phyloP scores from a whole-genome alignment of 148 eudicot genomes.

The Gaultheria prostrata region DNA sequence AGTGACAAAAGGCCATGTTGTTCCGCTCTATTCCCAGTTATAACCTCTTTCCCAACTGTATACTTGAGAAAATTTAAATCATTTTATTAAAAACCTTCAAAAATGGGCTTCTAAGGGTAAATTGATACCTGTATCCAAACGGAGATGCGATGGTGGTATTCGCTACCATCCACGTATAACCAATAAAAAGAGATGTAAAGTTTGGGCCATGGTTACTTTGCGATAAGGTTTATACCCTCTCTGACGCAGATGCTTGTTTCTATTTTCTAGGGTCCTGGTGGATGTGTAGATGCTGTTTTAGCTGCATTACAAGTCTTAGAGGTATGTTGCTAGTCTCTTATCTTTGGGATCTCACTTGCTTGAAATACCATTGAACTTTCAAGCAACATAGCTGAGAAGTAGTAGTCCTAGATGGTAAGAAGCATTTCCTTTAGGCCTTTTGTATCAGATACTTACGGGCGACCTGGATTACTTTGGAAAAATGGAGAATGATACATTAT shows the following conservation, averaged over 20 bases:
- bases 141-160: neutral
- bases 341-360: neutral
- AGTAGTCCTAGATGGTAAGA: neutral
- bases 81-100: neutral
- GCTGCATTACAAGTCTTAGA: slow-evolving; percentile 81
- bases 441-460: neutral
- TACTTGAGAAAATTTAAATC: neutral
- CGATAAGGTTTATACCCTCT: neutral
- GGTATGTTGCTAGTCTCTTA: slow-evolving; percentile 28
- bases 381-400: neutral
- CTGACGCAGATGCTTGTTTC: slow-evolving; percentile 5
- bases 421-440: neutral
- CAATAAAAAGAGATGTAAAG: neutral
- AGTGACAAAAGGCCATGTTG: neutral
- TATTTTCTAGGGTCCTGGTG: slow-evolving; percentile 48
- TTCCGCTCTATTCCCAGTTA: neutral
- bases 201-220: neutral
- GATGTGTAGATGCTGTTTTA: slow-evolving; percentile 82
- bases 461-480: neutral
- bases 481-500: neutral
- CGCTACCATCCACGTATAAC: neutral
- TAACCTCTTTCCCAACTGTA: neutral
- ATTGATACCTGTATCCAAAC: neutral
- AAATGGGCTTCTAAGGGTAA: neutral
- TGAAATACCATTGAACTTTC: neutral